Conservation (phyloP, 257 asterid species). For the Capsicum chinense region DNA sequence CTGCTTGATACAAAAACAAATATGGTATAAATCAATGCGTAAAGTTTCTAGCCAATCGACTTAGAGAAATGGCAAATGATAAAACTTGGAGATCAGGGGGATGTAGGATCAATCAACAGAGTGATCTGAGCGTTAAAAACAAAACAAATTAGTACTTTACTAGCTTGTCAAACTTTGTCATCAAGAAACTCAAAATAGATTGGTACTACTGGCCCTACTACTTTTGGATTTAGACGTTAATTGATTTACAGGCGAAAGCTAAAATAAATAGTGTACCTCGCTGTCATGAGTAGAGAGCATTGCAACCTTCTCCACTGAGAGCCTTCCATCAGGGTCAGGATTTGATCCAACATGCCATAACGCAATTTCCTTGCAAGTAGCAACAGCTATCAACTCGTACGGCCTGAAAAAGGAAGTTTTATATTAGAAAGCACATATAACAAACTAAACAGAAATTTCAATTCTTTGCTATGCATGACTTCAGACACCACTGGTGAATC, state of each 20-base stretch:
- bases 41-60: background rate
- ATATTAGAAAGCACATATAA: background rate
- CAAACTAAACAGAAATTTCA: background rate
- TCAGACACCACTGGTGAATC: background rate
- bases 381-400: slow-evolving; percentile 88
- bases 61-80: background rate
- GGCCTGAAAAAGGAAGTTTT: slow-evolving; percentile 58
- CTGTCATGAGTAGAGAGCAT: slow-evolving; percentile 66
- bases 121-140: background rate
- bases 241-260: background rate
- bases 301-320: slow-evolving; percentile 63
- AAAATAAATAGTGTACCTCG: slow-evolving; percentile 54
- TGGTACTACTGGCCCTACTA: background rate
- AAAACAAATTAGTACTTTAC: background rate
- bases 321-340: slow-evolving; percentile 82
- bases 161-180: background rate
- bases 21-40: background rate
- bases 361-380: slow-evolving; percentile 75
- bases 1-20: slow-evolving; percentile 37
- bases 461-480: background rate
- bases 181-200: background rate
- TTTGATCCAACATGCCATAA: slow-evolving; percentile 87
- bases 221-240: background rate
- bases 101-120: background rate
- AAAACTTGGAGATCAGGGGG: background rate